A percentile compares a stretch with the other conserved stretches of the same genome.
Conservation (phyloP, 2,329 filamentous ascomycete genomes). For the Penicillium paneum region DNA sequence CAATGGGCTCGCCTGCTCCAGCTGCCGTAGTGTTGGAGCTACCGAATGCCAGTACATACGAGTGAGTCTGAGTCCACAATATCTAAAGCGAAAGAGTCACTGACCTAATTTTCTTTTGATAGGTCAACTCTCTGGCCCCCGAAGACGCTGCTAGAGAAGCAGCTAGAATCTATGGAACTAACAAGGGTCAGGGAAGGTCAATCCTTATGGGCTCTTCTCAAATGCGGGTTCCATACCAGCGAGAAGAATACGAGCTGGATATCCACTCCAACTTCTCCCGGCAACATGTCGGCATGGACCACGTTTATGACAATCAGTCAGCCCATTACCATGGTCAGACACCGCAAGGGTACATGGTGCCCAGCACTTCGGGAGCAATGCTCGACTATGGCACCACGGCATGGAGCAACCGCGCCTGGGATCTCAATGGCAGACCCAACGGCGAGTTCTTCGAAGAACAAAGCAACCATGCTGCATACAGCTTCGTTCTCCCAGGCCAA, state of each 20-base stretch:
- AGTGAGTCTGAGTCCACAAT: conserved; percentile 47
- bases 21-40: conserved; percentile 71
- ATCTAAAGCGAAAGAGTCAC: background rate
- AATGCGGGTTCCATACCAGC: conserved; percentile 19
- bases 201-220: conserved; percentile 14
- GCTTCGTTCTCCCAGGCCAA: conserved; percentile 33
- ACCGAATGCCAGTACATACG: conserved; percentile 72
- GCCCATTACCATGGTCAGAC: conserved; percentile 32
- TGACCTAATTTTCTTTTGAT: background rate
- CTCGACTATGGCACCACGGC: conserved; percentile 27
- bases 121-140: conserved; percentile 37
- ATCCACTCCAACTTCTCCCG: conserved; percentile 23
- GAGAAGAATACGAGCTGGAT: conserved; percentile 30
- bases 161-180: conserved; percentile 4
- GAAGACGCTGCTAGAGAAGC: conserved; percentile 14
- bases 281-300: conserved; percentile 22
- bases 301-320: conserved; percentile 34
- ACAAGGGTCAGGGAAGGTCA: conserved; percentile 16
- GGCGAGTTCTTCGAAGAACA: conserved; percentile 20
- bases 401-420: conserved; percentile 33
- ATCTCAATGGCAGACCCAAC: conserved; percentile 21
- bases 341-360: conserved; percentile 36
- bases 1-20: conserved; percentile 72
- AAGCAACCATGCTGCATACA: conserved; percentile 22
- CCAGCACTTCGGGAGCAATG: conserved; percentile 30